phyloP scores from a whole-genome alignment of 805 yeast species.

The Wilhelminamyces savonicus region DNA sequence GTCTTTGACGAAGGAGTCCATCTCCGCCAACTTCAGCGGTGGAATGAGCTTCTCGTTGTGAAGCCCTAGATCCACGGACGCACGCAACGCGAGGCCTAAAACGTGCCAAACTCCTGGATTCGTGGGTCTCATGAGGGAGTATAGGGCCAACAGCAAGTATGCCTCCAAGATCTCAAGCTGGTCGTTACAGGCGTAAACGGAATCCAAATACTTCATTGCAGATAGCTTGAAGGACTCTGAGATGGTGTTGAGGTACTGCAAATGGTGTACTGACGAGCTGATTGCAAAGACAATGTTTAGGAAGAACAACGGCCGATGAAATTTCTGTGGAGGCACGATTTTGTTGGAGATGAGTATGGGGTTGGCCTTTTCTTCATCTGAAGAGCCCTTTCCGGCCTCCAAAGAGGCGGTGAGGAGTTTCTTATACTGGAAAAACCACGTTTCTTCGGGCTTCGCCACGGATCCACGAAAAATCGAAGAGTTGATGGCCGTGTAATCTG shows the following conservation, averaged over 20 bases:
- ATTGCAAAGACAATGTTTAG: constrained; percentile 75
- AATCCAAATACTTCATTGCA: constrained; percentile 53
- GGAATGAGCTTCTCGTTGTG: constrained; percentile 56
- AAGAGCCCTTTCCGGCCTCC: not conserved
- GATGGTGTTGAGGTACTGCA: constrained; percentile 57
- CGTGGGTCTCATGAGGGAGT: constrained; percentile 83
- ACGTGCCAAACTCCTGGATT: constrained; percentile 92
- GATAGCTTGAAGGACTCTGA: constrained; percentile 67
- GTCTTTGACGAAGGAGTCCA: constrained; percentile 57
- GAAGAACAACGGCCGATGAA: constrained; percentile 57
- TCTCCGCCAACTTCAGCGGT: constrained; percentile 15
- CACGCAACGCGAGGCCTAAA: constrained; percentile 70
- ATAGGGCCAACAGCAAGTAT: constrained; percentile 57
- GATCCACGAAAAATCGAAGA: constrained; percentile 14
- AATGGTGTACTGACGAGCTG: constrained; percentile 66
- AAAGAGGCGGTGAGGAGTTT: constrained; percentile 14
- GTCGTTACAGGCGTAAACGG: constrained; percentile 50
- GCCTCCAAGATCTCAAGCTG: constrained; percentile 71
- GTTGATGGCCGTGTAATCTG: constrained; percentile 46
- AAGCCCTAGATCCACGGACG: constrained; percentile 78
- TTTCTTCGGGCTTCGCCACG: constrained; percentile 14
- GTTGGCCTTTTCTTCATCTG: not conserved
- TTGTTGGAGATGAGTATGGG: constrained; percentile 21
- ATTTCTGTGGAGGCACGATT: constrained; percentile 41
- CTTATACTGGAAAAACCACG: constrained; percentile 45